Base-by-base conservation (phyloP, 352 stramenopile genomes). In the Globisporangium takayamanum region DNA sequence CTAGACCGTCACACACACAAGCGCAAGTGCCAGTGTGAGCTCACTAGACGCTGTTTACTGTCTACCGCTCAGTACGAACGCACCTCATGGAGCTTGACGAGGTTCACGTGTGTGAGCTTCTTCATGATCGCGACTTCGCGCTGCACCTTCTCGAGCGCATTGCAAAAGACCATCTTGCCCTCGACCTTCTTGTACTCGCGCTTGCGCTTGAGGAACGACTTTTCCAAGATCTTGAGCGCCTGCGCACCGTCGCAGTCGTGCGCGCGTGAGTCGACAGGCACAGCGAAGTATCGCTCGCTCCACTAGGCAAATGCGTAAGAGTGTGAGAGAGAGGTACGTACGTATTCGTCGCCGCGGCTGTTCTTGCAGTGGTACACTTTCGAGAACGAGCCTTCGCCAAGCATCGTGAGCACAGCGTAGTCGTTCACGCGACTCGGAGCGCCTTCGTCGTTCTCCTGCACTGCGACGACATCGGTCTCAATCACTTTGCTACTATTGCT, bases 111-210 rank as follows among this genome's bases (percentile, higher is more conserved):
- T 1, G 64, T 53, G 14, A 93, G 72, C 39, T 91, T 93, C 57
- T 93, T 93, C 80, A 93, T 90, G 66, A 93, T 89, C 25, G 80
- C 80, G 33, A 89, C 78, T 30, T 93, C 80, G 42, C 82, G 83
- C 54, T 89, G 77, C 41, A 93, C 79, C 63, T 93, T 91, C 59
- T 89, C 63, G 41, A 93, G 89, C 25, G 80, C 80, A 36, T 88
- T 91, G 20, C 75, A 90, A 15, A 89, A 73, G 14, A 91, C 78
- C 54, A 90, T 82, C 37, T 89, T 89, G 30, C 84, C 79, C 39
- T 82, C 72, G 6, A 93, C 69, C 39, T 76, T 78, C 42, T 93
- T 91, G 70, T 84, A 90, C 66, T 93, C 84, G 49, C 84, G 77
- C 55, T 91, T 91, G 46, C 79, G 79, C 69, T 93, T 91, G 36